phyloP scores from a whole-genome alignment of 345 rosid species.

The Triadica sebifera region DNA sequence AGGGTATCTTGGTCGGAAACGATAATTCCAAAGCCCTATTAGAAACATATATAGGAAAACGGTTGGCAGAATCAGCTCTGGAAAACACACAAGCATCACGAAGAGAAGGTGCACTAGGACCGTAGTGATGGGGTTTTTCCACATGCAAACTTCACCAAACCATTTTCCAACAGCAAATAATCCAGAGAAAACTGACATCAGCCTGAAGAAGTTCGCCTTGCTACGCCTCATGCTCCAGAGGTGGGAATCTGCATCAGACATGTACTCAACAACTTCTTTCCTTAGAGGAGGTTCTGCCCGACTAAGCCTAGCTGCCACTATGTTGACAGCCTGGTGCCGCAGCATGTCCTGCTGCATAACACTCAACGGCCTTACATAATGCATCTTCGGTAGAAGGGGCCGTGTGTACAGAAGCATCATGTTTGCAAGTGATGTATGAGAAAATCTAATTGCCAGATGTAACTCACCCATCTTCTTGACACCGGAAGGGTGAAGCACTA shows the following conservation, averaged over 20 bases:
- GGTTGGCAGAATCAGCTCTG: conserved; percentile 29
- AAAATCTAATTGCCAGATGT: conserved; percentile 31
- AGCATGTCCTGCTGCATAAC: conserved; percentile 31
- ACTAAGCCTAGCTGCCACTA: conserved; percentile 34
- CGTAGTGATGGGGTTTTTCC: conserved; percentile 30
- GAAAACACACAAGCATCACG: conserved; percentile 28
- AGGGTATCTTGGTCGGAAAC: conserved; percentile 27
- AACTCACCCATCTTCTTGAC: conserved; percentile 35
- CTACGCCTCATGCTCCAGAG: conserved; percentile 40
- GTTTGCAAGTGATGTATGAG: conserved; percentile 20
- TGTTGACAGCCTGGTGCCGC: conserved; percentile 31
- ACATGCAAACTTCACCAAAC: conserved; percentile 31
- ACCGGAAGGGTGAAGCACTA: conserved; percentile 31
- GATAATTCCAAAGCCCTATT: conserved; percentile 31
- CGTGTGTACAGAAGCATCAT: conserved; percentile 26
- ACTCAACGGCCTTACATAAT: conserved; percentile 29
- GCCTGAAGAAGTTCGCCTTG: conserved; percentile 34
- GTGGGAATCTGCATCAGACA: conserved; percentile 32
- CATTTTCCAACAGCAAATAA: conserved; percentile 23
- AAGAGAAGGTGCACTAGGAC: conserved; percentile 29
- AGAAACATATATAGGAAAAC: conserved; percentile 30
- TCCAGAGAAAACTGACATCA: conserved; percentile 30
- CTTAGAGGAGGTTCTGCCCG: conserved; percentile 33
- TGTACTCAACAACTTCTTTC: conserved; percentile 30
- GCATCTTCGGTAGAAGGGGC: conserved; percentile 36